These are phyloP conservation scores for Porcisia deanei DNA, from an alignment of 208 protist species.

Conservation along the genomic window DNA sequence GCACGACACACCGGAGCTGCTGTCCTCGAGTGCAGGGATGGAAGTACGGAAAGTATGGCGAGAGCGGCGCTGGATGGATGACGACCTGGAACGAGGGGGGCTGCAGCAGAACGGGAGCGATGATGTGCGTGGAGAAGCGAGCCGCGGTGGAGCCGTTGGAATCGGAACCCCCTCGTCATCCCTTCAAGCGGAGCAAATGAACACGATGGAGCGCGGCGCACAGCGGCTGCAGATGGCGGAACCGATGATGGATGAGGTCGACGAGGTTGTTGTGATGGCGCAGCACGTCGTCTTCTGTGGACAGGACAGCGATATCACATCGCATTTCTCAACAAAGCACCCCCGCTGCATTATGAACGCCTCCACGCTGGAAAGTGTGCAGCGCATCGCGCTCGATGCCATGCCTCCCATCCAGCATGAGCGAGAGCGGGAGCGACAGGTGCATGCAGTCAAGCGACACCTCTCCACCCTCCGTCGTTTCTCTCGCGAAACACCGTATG, in stretches of 20 bases:
- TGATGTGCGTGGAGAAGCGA: neutral
- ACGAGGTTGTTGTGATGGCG: constrained; percentile 39
- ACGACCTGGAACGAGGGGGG: constrained; percentile 13
- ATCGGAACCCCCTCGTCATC: neutral
- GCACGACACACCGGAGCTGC: constrained; percentile 35
- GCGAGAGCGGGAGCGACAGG: constrained; percentile 26
- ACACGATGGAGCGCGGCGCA: neutral
- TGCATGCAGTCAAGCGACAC: constrained; percentile 35
- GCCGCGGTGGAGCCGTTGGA: neutral
- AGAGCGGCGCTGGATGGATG: constrained; percentile 21
- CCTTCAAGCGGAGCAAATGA: neutral
- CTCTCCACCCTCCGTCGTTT: constrained; percentile 31
- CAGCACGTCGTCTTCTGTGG: constrained; percentile 57
- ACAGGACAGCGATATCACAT: neutral
- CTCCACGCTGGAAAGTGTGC: constrained; percentile 42
- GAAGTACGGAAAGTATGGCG: constrained; percentile 20
- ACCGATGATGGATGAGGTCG: constrained; percentile 21
- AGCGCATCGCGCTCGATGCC: constrained; percentile 31
- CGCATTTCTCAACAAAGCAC: constrained; percentile 46
- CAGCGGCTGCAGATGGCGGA: neutral
- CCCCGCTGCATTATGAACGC: constrained; percentile 45
- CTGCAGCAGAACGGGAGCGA: constrained; percentile 9
- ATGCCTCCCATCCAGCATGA: constrained; percentile 33
- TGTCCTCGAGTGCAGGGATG: constrained; percentile 38
- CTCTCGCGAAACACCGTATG: constrained; percentile 13